phyloP scores from a whole-genome alignment of 176 grass and related monocot genomes.

The Phyllostachys edulis region DNA sequence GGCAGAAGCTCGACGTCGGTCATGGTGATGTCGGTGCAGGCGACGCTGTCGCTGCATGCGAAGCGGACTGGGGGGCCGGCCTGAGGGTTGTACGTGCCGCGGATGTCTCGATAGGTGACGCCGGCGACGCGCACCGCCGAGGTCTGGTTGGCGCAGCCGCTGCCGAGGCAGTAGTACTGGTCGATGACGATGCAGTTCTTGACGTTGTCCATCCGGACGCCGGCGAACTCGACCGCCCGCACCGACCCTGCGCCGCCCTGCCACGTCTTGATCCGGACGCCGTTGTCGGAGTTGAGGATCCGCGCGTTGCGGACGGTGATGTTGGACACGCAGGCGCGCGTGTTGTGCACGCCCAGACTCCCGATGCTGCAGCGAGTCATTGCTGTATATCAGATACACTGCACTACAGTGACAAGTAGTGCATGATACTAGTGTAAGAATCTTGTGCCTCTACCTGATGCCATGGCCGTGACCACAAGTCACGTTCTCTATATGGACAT shows the following conservation, averaged over 20 bases:
- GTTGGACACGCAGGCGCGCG: slow-evolving; percentile 74
- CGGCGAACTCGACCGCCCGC: slow-evolving; percentile 48
- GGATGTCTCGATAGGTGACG: slow-evolving; percentile 58
- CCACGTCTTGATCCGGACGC: slow-evolving; percentile 89
- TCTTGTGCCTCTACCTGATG: slow-evolving; percentile 47
- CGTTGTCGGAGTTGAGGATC: slow-evolving; percentile 68
- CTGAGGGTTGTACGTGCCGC: slow-evolving; percentile 57
- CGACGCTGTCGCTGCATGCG: slow-evolving; percentile 70
- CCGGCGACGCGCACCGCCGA: slow-evolving; percentile 60
- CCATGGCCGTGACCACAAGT: slow-evolving; percentile 70
- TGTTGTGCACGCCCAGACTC: slow-evolving; percentile 68
- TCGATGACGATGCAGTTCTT: slow-evolving; percentile 79
- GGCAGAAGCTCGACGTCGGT: slow-evolving; percentile 70
- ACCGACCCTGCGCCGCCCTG: slow-evolving; percentile 68
- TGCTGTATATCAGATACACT: background rate
- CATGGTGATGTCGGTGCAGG: slow-evolving; percentile 74
- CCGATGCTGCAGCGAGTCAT: slow-evolving; percentile 54
- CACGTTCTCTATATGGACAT: slow-evolving; percentile 64
- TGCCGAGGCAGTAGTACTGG: slow-evolving; percentile 75
- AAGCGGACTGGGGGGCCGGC: slow-evolving; percentile 51
- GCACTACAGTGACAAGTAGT: background rate
- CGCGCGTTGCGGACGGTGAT: slow-evolving; percentile 49
- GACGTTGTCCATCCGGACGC: slow-evolving; percentile 67
- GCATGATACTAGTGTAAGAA: background rate
- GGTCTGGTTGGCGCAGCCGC: slow-evolving; percentile 63